Conservation (phyloP, 108 stramenopile genomes). For the Asterionellopsis glacialis region DNA sequence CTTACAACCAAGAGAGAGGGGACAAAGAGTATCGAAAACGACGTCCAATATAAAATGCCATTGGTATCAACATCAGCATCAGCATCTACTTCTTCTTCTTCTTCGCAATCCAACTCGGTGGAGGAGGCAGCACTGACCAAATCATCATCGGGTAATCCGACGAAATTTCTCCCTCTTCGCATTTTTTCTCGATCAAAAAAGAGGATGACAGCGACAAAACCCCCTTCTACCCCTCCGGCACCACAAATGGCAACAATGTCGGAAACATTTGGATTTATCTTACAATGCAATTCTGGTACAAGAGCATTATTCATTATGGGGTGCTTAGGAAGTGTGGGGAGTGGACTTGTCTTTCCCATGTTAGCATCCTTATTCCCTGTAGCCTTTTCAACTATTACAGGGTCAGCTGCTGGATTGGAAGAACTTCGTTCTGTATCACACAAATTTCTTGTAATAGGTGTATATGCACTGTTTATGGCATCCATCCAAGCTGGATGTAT, state of each 20-base stretch:
- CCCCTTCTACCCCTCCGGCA: background rate
- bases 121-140: too few species aligned
- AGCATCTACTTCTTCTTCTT: too few species aligned
- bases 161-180: too few species aligned
- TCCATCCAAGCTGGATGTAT: conserved; percentile 36
- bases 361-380: conserved; percentile 57
- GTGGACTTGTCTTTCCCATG: conserved; percentile 45
- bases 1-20: too few species aligned
- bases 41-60: too few species aligned
- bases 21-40: too few species aligned
- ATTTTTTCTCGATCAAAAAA: too few species aligned
- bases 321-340: conserved; percentile 23
- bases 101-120: too few species aligned
- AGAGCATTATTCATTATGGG: conserved; percentile 29
- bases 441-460: conserved; percentile 46
- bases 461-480: conserved; percentile 42
- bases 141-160: too few species aligned
- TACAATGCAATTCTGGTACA: conserved; percentile 10
- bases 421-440: conserved; percentile 34
- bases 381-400: conserved; percentile 38
- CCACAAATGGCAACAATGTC: conserved; percentile 12
- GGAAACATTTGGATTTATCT: conserved; percentile 36
- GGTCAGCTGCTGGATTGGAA: conserved; percentile 26
- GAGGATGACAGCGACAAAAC: too few species aligned
- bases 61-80: too few species aligned